A percentile compares a stretch with the other conserved stretches of the same genome.
Conservation (phyloP, 1,284 basidiomycete species). For the Pseudozyma tsukubaensis region DNA sequence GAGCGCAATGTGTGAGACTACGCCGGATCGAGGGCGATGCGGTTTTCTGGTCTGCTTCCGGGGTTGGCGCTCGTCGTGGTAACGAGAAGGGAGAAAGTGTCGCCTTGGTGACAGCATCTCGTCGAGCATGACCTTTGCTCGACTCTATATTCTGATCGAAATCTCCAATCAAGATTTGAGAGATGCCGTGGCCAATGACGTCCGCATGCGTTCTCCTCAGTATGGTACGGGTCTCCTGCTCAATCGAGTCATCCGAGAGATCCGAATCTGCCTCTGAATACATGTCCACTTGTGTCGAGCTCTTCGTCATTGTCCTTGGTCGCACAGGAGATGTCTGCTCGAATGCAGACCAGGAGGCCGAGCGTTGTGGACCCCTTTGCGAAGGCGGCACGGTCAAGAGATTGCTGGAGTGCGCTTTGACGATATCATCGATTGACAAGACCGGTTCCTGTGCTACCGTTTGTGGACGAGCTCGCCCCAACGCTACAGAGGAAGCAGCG, state of each 20-base stretch:
- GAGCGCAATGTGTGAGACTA: conserved; percentile 83
- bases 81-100: not conserved
- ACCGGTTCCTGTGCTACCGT: conserved; percentile 17
- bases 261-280: conserved; percentile 12
- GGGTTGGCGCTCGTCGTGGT: not conserved
- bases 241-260: conserved; percentile 24
- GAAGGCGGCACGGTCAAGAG: conserved; percentile 51
- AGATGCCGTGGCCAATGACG: conserved; percentile 3
- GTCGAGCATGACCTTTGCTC: not conserved
- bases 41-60: not conserved
- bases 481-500: conserved; percentile 35
- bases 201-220: conserved; percentile 7
- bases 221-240: conserved; percentile 21
- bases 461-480: conserved; percentile 15
- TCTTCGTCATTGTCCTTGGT: not conserved
- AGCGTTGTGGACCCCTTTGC: conserved; percentile 53
- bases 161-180: conserved; percentile 3
- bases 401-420: conserved; percentile 67
- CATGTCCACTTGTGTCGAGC: not conserved
- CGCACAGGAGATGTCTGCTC: conserved; percentile 19
- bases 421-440: conserved; percentile 69
- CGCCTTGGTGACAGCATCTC: not conserved
- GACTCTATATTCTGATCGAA: not conserved
- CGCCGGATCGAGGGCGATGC: no score
- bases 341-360: conserved; percentile 40